These are phyloP conservation scores for Piper betle DNA, from an alignment of 164 flowering plant species.

Conservation along the genomic window DNA sequence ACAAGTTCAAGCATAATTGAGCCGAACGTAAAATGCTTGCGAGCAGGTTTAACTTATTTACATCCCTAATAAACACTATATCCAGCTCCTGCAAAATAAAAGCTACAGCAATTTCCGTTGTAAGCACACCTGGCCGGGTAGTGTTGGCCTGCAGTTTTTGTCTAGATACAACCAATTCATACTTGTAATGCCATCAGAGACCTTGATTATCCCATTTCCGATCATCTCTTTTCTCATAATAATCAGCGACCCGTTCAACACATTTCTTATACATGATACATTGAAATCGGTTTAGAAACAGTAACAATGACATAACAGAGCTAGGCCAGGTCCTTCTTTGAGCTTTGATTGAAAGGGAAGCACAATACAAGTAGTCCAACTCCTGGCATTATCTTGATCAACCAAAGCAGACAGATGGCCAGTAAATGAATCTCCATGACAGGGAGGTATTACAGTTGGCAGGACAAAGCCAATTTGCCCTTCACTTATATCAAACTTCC, in stretches of 20 bases:
- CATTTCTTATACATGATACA: slow-evolving; percentile 62
- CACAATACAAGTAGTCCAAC: slow-evolving; percentile 83
- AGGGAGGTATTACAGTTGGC: slow-evolving; percentile 70
- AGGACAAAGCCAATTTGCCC: slow-evolving; percentile 94
- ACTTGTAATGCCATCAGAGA: slow-evolving; percentile 60
- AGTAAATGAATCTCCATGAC: slow-evolving; percentile 32
- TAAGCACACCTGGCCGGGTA: slow-evolving; percentile 46
- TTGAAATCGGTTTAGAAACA: slow-evolving; percentile 85
- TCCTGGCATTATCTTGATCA: slow-evolving; percentile 18
- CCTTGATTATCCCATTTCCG: slow-evolving; percentile 61
- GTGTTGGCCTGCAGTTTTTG: slow-evolving; percentile 37
- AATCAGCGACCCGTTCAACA: slow-evolving; percentile 38
- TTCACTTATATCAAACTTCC: slow-evolving; percentile 80
- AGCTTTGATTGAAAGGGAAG: slow-evolving; percentile 65
- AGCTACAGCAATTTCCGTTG: slow-evolving; percentile 83
- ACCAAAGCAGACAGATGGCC: slow-evolving; percentile 24
- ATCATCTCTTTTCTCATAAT: slow-evolving; percentile 67
- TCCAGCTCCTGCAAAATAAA: slow-evolving; percentile 54
- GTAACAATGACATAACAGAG: slow-evolving; percentile 44
- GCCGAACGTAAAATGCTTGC: no score
- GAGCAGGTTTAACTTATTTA: no score
- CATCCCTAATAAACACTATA: no score
- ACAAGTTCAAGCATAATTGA: no score
- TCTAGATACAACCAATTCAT: slow-evolving; percentile 78
- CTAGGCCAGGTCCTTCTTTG: slow-evolving; percentile 30